Evolutionary conservation across 2,329 filamentous ascomycete genomes (phyloP), one percentile per base, ranked within the genome.

Genomic region (Colletotrichum plurivorum): DNA sequence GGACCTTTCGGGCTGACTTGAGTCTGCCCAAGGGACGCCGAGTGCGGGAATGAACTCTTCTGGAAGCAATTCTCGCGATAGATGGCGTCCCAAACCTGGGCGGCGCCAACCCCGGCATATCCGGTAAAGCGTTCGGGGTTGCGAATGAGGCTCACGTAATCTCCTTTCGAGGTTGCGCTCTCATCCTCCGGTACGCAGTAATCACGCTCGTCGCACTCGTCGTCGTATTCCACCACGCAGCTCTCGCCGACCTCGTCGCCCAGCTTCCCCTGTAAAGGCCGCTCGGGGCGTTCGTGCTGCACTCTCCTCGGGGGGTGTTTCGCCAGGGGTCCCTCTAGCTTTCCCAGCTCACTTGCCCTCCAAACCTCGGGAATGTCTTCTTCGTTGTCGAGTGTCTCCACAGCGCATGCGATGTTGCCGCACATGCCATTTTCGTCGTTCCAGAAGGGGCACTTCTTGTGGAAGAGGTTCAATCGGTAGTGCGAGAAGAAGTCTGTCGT

Each of bases 401-500:
- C 96, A 12, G 95, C 93, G 79, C 96, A 99, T 20, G 95, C 96
- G 74, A 97, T 94, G 82, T 99, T 99, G 73, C 95, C 96, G 81
- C 96, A 99, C 87, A 98, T 93, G 79, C 94, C 94, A 80, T 93
- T 92, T 71, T 94, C 92, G 79, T 99, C 96, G 77, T 91, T 89
- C 95, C 96, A 99, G 79, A 98, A 99, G 0, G 96, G 96, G 77
- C 96, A 99, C 82, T 89, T 90, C 81, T 96, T 97, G 81, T 97
- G 93, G 82, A 94, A 99, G 20, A 99, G 88, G 79, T 98, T 98
- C 53, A 99, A 84, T 67, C 96, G 92, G 84, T 98, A 99, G 82
- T 98, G 94, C 61, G 95, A 95, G 83, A 99, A 99, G 87, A 98
- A 99, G 81, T 99, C 96, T 79, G 95, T 97, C 61, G 93, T 90